Evolutionary conservation across 768 basidiomycete genomes (phyloP).

Genomic region (Tylopilus sp.): DNA sequence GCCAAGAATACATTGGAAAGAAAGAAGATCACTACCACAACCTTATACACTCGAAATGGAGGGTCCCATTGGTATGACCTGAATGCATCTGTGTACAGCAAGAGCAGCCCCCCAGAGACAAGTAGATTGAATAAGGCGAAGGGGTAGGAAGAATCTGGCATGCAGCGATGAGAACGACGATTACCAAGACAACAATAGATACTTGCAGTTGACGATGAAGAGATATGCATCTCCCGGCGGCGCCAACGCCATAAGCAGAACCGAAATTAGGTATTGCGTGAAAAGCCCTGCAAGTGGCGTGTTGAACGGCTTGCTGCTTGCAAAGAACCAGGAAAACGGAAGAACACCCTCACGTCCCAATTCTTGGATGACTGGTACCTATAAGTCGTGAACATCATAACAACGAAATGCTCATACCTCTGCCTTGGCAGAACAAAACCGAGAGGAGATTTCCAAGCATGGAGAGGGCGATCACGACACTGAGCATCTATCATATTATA

Average conservation of each 20-base stretch:
- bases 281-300: too few relatives aligned
- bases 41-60: slow-evolving; percentile 58
- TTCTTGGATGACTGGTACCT: slow-evolving; percentile 60
- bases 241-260: too few relatives aligned
- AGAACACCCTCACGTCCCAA: too few relatives aligned
- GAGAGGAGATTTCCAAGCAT: slow-evolving; percentile 63
- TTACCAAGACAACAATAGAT: slow-evolving; percentile 49
- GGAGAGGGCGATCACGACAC: slow-evolving; percentile 60
- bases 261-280: too few relatives aligned
- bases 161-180: neutral
- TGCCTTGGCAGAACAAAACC: slow-evolving; percentile 60
- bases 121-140: too few relatives aligned
- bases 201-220: too few relatives aligned
- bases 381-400: too few relatives aligned
- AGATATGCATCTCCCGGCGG: slow-evolving; percentile 75
- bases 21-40: slow-evolving; percentile 51
- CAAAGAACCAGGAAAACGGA: too few relatives aligned
- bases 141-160: slow-evolving; percentile 58
- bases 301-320: too few relatives aligned
- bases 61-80: slow-evolving; percentile 68
- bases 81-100: too few relatives aligned
- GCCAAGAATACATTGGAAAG: slow-evolving; percentile 64
- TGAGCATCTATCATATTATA: slow-evolving; percentile 47
- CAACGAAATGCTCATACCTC: too few relatives aligned
- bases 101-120: too few relatives aligned